Percentiles rank a stretch among this genome's conserved stretches.
Evolutionary conservation across 2,329 filamentous ascomycete genomes (phyloP).

Genomic region (Neopestalotiopsis sp.): DNA sequence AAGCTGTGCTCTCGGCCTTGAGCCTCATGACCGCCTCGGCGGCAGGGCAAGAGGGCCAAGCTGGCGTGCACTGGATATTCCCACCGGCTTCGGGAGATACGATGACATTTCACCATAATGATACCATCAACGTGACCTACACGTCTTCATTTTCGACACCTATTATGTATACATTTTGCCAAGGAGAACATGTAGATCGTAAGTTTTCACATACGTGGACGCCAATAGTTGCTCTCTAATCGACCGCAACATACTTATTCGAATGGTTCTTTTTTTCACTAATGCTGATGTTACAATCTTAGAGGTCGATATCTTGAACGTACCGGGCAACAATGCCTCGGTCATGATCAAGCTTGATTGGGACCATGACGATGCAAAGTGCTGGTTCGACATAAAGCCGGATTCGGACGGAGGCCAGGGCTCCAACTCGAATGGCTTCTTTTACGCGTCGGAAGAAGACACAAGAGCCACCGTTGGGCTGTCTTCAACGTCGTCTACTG

Average conservation of each 20-base stretch:
- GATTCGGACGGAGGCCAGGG: conserved; percentile 5
- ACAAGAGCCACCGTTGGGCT: conserved; percentile 16
- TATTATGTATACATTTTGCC: conserved; percentile 16
- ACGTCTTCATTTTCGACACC: conserved; percentile 15
- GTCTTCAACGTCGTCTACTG: neutral
- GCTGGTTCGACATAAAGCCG: conserved; percentile 21
- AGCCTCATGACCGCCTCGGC: neutral
- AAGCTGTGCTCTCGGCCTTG: neutral
- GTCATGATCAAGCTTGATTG: conserved; percentile 14
- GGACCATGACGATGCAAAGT: conserved; percentile 9
- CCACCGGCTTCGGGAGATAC: neutral
- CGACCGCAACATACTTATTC: too few relatives aligned
- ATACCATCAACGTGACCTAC: conserved; percentile 18
- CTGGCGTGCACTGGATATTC: conserved; percentile 10
- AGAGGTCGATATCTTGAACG: conserved; percentile 5
- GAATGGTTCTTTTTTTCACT: too few relatives aligned
- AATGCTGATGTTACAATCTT: neutral
- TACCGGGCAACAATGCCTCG: conserved; percentile 18
- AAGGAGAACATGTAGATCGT: neutral
- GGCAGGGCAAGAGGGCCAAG: conserved; percentile 5
- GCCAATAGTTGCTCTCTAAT: too few relatives aligned
- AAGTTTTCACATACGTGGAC: neutral
- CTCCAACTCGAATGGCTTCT: conserved; percentile 14
- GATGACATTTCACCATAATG: conserved; percentile 16
- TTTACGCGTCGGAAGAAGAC: conserved; percentile 5